Conservation (phyloP, 2,329 filamentous ascomycete species). For the Blastomyces percursus region DNA sequence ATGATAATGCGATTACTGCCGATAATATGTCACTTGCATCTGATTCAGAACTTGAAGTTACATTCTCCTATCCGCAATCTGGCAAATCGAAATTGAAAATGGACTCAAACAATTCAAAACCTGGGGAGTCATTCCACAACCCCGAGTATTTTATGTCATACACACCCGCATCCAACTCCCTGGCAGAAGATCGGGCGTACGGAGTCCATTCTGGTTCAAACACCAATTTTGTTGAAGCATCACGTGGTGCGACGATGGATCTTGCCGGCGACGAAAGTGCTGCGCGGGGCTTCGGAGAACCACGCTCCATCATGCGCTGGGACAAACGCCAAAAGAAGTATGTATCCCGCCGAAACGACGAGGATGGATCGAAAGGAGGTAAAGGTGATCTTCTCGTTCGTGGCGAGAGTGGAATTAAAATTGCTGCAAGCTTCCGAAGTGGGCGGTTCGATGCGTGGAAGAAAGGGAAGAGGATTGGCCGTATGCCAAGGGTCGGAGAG, state of each 20-base stretch:
- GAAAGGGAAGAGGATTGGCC: conserved; percentile 68
- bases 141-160: conserved; percentile 95
- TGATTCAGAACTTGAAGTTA: conserved; percentile 56
- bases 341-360: conserved; percentile 81
- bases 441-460: conserved; percentile 91
- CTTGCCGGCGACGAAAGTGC: conserved; percentile 76
- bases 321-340: conserved; percentile 97
- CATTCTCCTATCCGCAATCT: conserved; percentile 50
- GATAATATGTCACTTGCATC: conserved; percentile 50
- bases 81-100: conserved; percentile 41
- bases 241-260: conserved; percentile 84
- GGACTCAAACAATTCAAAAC: conserved; percentile 31
- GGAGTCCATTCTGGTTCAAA: conserved; percentile 74
- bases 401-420: conserved; percentile 90
- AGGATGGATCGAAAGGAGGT: conserved; percentile 70
- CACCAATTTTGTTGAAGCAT: conserved; percentile 74
- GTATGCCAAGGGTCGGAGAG: conserved; percentile 74
- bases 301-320: conserved; percentile 75
- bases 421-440: conserved; percentile 83
- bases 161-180: conserved; percentile 66
- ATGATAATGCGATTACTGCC: conserved; percentile 31
- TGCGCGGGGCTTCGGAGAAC: conserved; percentile 61
- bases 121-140: conserved; percentile 55
- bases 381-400: conserved; percentile 59
- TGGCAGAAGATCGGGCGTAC: conserved; percentile 83